Conservation (phyloP, 805 yeast genomes). For the Suhomyces vadensis region DNA sequence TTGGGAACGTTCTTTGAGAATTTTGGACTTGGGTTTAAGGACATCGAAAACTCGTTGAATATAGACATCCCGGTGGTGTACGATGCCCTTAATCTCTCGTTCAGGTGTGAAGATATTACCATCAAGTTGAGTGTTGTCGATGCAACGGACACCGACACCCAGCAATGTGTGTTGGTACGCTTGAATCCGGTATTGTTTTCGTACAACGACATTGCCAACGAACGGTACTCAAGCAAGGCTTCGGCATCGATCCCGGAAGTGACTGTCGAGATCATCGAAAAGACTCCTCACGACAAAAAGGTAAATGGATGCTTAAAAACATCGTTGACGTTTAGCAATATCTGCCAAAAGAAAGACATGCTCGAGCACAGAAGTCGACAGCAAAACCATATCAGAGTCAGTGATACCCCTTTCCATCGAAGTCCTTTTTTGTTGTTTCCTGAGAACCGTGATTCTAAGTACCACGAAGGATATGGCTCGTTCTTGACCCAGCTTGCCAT, state of each 20-base stretch:
- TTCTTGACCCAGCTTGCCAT: slow-evolving; percentile 62
- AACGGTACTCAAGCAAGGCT: slow-evolving; percentile 57
- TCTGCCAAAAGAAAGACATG: slow-evolving; percentile 53
- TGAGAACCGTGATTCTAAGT: slow-evolving; percentile 47
- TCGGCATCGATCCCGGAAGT: slow-evolving; percentile 48
- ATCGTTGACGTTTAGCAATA: slow-evolving; percentile 58
- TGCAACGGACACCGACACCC: slow-evolving; percentile 21
- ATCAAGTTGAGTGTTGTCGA: slow-evolving; percentile 41
- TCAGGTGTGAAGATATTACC: slow-evolving; percentile 50
- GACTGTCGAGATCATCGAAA: slow-evolving; percentile 27
- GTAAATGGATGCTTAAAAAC: slow-evolving; percentile 52
- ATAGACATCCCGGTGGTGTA: slow-evolving; percentile 54
- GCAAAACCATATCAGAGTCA: slow-evolving; percentile 60
- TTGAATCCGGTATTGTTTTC: slow-evolving; percentile 36
- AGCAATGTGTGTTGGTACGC: slow-evolving; percentile 14
- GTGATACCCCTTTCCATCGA: slow-evolving; percentile 85
- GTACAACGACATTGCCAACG: slow-evolving; percentile 70
- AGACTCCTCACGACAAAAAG: slow-evolving; percentile 12
- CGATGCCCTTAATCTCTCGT: slow-evolving; percentile 69
- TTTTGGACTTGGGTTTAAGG: slow-evolving; percentile 64
- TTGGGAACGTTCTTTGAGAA: slow-evolving; percentile 45
- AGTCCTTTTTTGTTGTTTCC: slow-evolving; percentile 67
- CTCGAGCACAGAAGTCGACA: slow-evolving; percentile 52
- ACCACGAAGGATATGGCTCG: slow-evolving; percentile 50
- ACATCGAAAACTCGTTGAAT: slow-evolving; percentile 73